Conservation (phyloP, 1,139 yeast species). For the Maudiozyma humilis region DNA sequence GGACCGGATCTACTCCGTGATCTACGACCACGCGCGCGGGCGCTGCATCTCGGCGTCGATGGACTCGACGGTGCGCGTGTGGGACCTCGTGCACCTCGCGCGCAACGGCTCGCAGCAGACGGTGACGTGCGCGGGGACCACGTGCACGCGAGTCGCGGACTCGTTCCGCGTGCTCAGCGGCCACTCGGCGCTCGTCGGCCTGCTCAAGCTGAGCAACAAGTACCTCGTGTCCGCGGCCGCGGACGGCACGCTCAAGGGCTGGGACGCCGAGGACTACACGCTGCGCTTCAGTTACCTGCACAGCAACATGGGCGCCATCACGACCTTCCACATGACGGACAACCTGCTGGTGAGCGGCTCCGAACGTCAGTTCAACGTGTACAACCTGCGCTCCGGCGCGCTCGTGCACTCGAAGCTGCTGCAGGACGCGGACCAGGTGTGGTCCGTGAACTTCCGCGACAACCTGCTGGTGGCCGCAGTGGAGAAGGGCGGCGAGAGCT, state of each 20-base stretch:
- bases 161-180: slow-evolving; percentile 43
- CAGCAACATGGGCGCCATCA: slow-evolving; percentile 83
- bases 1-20: slow-evolving; percentile 80
- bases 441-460: slow-evolving; percentile 90
- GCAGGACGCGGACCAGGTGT: slow-evolving; percentile 73
- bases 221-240: slow-evolving; percentile 95
- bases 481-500: slow-evolving; percentile 54
- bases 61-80: slow-evolving; percentile 80
- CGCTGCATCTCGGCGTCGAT: slow-evolving; percentile 88
- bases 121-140: slow-evolving; percentile 20
- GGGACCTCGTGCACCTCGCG: slow-evolving; percentile 57
- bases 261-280: slow-evolving; percentile 81
- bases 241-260: slow-evolving; percentile 79
- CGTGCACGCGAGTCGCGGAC: slow-evolving; percentile 27
- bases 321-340: slow-evolving; percentile 88
- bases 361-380: slow-evolving; percentile 68
- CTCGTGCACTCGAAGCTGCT: slow-evolving; percentile 63
- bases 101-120: slow-evolving; percentile 27
- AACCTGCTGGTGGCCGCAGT: slow-evolving; percentile 89
- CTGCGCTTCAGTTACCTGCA: slow-evolving; percentile 62
- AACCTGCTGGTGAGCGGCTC: slow-evolving; percentile 83
- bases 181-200: slow-evolving; percentile 83
- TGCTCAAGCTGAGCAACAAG: slow-evolving; percentile 68
- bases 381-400: slow-evolving; percentile 76
- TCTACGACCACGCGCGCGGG: slow-evolving; percentile 64